These are phyloP conservation scores for Ustanciosporium gigantosporum DNA, from an alignment of 1,284 basidiomycete species.

Conservation along the genomic window DNA sequence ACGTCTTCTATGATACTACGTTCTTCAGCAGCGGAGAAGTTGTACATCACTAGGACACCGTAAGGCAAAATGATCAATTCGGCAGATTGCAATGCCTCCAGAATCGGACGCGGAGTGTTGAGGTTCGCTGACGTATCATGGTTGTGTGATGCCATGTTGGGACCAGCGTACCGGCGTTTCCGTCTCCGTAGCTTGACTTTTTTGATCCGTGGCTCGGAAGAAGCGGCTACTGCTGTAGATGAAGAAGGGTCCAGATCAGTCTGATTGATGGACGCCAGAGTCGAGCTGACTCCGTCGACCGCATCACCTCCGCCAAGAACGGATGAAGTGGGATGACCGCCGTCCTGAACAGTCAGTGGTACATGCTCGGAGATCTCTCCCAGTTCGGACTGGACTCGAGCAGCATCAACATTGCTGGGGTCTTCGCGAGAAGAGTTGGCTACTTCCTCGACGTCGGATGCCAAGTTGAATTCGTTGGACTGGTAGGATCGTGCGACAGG, in stretches of 20 bases:
- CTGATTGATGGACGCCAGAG: not conserved
- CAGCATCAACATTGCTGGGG: not conserved
- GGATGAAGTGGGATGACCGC: not conserved
- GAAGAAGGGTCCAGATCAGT: not conserved
- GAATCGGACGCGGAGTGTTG: slow-evolving; percentile 50
- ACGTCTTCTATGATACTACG: slow-evolving; percentile 56
- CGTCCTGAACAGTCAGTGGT: not conserved
- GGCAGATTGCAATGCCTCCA: slow-evolving; percentile 56
- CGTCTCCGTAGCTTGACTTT: slow-evolving; percentile 24
- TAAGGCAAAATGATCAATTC: slow-evolving; percentile 59
- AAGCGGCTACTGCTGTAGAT: not conserved
- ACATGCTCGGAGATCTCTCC: slow-evolving; percentile 1
- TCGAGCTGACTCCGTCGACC: not conserved
- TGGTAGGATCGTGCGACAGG: slow-evolving; percentile 30
- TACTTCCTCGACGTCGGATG: slow-evolving; percentile 20
- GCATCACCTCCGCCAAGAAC: not conserved
- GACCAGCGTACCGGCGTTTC: slow-evolving; percentile 38
- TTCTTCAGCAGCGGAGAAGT: slow-evolving; percentile 56
- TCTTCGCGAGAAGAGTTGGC: slow-evolving; percentile 9
- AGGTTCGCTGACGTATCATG: slow-evolving; percentile 55
- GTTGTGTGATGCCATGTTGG: slow-evolving; percentile 60
- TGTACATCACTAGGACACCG: slow-evolving; percentile 60
- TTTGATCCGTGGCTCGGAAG: slow-evolving; percentile 13
- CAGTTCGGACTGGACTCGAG: slow-evolving; percentile 2
- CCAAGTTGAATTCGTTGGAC: slow-evolving; percentile 25